Percentiles rank a stretch among this genome's conserved stretches.
phyloP scores from a whole-genome alignment of 169 alveolate species.

The Eimeria sp. region DNA sequence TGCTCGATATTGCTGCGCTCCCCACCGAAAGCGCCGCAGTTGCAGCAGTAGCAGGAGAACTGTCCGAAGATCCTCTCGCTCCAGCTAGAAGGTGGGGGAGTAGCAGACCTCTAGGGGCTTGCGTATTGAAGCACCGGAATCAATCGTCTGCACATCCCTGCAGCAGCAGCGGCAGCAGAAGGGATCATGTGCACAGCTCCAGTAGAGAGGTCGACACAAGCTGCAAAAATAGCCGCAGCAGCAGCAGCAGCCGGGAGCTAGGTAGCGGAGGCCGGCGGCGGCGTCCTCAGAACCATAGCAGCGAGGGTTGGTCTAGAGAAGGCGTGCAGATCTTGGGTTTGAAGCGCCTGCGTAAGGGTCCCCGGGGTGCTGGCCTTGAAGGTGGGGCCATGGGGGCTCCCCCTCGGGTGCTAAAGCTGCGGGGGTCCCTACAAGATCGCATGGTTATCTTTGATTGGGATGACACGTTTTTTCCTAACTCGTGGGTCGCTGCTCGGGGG shows the following conservation, averaged over 20 bases:
- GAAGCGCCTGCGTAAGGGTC: constrained; percentile 29
- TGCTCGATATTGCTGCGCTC: not conserved
- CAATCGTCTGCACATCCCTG: not conserved
- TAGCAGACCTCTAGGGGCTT: not conserved
- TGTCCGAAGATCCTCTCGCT: not conserved
- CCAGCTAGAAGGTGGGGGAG: not conserved
- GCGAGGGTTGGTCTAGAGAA: not conserved
- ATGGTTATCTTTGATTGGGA: constrained; percentile 60
- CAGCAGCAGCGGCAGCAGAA: constrained; percentile 34
- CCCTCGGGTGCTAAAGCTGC: not conserved
- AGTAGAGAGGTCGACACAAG: too few relatives aligned
- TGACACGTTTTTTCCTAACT: constrained; percentile 52
- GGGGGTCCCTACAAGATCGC: constrained; percentile 36
- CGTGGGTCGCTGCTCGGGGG: not conserved
- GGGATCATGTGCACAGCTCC: not conserved
- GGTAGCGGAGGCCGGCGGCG: not conserved
- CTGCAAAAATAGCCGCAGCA: too few relatives aligned
- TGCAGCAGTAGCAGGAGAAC: not conserved
- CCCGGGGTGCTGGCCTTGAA: not conserved
- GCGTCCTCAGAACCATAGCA: not conserved
- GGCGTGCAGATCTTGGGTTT: not conserved
- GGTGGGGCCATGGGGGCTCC: not conserved
- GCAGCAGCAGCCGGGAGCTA: too few relatives aligned
- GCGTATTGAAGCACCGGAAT: not conserved
- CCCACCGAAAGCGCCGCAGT: not conserved